phyloP scores from a whole-genome alignment of 2,329 filamentous ascomycete genomes.

The Nothopassalora personata region DNA sequence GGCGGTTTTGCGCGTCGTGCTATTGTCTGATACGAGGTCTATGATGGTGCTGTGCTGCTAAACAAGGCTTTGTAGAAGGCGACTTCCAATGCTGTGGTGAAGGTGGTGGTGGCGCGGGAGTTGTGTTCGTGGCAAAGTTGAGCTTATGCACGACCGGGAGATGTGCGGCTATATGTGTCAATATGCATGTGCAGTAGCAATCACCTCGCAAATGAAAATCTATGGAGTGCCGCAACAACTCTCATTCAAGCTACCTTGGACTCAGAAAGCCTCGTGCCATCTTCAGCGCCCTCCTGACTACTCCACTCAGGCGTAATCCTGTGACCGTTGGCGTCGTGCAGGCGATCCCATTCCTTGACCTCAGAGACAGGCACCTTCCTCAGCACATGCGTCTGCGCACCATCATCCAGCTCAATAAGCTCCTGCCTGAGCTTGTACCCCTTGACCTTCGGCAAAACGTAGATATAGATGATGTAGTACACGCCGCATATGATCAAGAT shows the following conservation, averaged over 20 bases:
- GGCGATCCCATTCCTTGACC: slow-evolving; percentile 53
- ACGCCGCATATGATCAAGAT: slow-evolving; percentile 56
- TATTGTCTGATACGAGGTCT: no score
- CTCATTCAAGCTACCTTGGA: not conserved
- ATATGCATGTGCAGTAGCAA: not conserved
- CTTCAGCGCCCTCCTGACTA: not conserved
- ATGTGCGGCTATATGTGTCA: no score
- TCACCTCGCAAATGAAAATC: not conserved
- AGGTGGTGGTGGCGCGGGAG: no score
- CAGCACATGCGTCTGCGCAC: slow-evolving; percentile 46
- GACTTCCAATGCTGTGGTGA: no score
- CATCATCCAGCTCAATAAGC: slow-evolving; percentile 47
- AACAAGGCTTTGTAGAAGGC: no score
- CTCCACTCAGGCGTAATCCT: not conserved
- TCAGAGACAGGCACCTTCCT: slow-evolving; percentile 51
- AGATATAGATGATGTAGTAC: slow-evolving; percentile 58
- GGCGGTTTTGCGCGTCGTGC: no score
- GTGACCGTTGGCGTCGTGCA: slow-evolving; percentile 46
- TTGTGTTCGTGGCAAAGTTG: no score
- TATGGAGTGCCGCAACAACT: not conserved
- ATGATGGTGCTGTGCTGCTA: no score
- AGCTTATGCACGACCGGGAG: no score
- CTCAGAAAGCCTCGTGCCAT: not conserved
- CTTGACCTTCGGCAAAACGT: slow-evolving; percentile 49
- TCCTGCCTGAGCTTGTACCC: slow-evolving; percentile 54